Evolutionary conservation across 2,329 filamentous ascomycete genomes (phyloP).

Genomic region (Rhynchosporium secalis): DNA sequence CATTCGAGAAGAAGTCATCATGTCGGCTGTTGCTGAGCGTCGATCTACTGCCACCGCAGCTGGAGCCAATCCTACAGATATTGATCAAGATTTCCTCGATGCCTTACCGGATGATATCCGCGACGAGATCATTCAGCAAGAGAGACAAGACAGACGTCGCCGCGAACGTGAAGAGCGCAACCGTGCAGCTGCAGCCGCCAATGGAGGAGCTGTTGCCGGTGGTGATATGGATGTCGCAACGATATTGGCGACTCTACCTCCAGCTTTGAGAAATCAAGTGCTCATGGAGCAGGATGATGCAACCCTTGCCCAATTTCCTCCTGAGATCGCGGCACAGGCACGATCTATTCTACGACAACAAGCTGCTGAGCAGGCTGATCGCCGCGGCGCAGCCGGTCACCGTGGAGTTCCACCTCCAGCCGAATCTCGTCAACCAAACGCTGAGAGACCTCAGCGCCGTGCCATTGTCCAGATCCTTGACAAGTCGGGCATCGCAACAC

Average conservation of each 20-base stretch:
- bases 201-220: slow-evolving; percentile 55
- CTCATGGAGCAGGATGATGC: slow-evolving; percentile 91
- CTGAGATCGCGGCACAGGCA: slow-evolving; percentile 83
- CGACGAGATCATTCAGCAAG: slow-evolving; percentile 85
- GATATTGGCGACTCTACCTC: slow-evolving; percentile 87
- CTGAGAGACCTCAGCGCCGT: slow-evolving; percentile 66
- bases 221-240: slow-evolving; percentile 85
- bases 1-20: slow-evolving; percentile 91
- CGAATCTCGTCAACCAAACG: slow-evolving; percentile 37
- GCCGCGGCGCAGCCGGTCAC: slow-evolving; percentile 32
- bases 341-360: slow-evolving; percentile 61
- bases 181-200: slow-evolving; percentile 58
- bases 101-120: slow-evolving; percentile 89
- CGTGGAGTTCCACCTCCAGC: slow-evolving; percentile 48
- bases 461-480: slow-evolving; percentile 95
- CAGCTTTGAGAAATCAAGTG: slow-evolving; percentile 79
- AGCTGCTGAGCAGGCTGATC: slow-evolving; percentile 38
- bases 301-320: slow-evolving; percentile 78
- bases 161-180: slow-evolving; percentile 81
- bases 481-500: slow-evolving; percentile 91
- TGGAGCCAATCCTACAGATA: slow-evolving; percentile 75
- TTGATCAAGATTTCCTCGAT: slow-evolving; percentile 91
- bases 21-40: slow-evolving; percentile 81
- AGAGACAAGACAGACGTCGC: slow-evolving; percentile 83
- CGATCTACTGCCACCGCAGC: slow-evolving; percentile 73